Evolutionary conservation across 2,329 filamentous ascomycete genomes (phyloP), one percentile per base, ranked within the genome.

Genomic region (Aspergillus sergii): DNA sequence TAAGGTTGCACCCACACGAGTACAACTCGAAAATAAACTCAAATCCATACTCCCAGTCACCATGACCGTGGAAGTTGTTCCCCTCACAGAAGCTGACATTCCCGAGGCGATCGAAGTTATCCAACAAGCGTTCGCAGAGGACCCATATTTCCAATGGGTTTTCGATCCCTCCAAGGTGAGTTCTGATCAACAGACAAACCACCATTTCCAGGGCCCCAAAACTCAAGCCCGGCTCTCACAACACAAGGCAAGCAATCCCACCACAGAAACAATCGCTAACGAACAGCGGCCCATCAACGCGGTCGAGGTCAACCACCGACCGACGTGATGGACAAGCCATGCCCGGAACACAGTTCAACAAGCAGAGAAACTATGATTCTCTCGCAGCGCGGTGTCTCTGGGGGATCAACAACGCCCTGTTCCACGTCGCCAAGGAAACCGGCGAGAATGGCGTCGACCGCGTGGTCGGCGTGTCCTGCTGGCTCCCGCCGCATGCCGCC

Each of bases 381-480:
- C 82, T 91, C 10, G 83, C 82, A 0, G 85, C 89, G 2, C 85
- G 90, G 53, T 92, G 89, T 78, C 81, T 81, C 64, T 92, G 89
- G 90, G 90, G 90, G 14, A 91, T 92, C 73, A 82, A 85, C 34
- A 90, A 92, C 72, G 90, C 87, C 50, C 83, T 92, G 32, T 92
- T 92, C 78, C 86, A 90, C 68, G 88, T 92, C 61, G 89, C 89
- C 3, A 90, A 88, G 75, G 86, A 90, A 69, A 78, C 81, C 0
- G 77, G 26, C 34, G 12, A 11, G 2, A 53, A 46, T 10, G 34
- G 59, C 10, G 46, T 46, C 2, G 63, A 58, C 14, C 83, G 85
- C 59, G 84, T 92, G 34, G 81, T 92, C 19, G 90, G 90, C 21
- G 88, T 91, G n/a, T 88, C 89, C 48, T 91, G 91, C 84, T 92